These are phyloP conservation scores for Salix koriyanagi DNA, from an alignment of 345 rosid species.

Conservation along the genomic window DNA sequence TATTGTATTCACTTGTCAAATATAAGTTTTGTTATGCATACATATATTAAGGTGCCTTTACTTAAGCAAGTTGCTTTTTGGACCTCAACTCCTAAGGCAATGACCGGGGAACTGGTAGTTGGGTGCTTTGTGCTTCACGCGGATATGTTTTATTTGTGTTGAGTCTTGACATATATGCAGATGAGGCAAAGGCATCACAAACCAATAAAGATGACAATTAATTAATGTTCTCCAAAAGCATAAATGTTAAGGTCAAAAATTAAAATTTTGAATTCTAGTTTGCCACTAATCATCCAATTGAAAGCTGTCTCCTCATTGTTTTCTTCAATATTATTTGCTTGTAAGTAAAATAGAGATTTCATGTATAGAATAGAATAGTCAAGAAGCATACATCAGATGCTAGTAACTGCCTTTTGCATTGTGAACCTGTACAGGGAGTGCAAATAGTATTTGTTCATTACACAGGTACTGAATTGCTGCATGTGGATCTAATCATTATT, in stretches of 20 bases:
- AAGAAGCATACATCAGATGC: not conserved
- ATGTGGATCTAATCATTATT: not conserved
- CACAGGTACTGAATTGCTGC: not conserved
- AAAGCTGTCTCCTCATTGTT: not conserved
- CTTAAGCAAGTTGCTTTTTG: not conserved
- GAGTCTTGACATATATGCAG: not conserved
- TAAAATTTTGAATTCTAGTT: not conserved
- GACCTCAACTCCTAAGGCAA: not conserved
- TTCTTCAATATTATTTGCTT: not conserved
- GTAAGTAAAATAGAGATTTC: not conserved
- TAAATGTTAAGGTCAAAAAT: too few relatives aligned
- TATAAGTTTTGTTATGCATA: not conserved
- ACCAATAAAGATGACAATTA: too few relatives aligned
- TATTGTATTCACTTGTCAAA: not conserved
- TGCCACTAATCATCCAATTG: not conserved
- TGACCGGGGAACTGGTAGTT: not conserved
- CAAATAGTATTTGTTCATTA: not conserved
- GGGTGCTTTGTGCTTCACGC: not conserved
- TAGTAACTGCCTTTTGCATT: not conserved
- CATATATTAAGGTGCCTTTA: not conserved
- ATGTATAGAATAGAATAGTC: not conserved
- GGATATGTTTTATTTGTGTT: not conserved
- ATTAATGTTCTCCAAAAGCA: too few relatives aligned
- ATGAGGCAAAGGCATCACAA: not conserved
- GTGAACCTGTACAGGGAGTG: not conserved